Evolutionary conservation across 108 stramenopile species (phyloP).

Genomic region (Cyclotella choctawhatcheeana): DNA sequence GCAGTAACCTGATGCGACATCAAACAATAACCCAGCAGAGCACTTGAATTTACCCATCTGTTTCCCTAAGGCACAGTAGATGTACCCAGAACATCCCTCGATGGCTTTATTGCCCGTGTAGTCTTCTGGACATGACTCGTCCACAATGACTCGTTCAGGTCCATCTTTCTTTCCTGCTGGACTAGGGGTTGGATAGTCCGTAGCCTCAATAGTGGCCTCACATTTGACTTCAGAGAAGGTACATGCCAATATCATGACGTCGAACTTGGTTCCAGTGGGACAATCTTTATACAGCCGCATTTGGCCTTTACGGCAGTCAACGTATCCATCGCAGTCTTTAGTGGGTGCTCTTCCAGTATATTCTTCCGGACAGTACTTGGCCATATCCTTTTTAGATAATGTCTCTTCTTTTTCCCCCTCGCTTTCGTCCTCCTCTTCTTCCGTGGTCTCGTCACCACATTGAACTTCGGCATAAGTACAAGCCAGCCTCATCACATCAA

Average conservation of each 20-base stretch:
- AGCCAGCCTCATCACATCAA: constrained; percentile 21
- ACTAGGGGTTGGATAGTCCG: neutral
- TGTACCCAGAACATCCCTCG: constrained; percentile 10
- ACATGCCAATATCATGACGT: constrained; percentile 16
- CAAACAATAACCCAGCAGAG: constrained; percentile 16
- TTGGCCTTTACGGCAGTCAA: constrained; percentile 19
- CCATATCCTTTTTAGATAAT: neutral
- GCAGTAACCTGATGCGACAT: constrained; percentile 9
- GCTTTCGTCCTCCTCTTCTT: neutral
- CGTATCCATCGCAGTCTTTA: constrained; percentile 9
- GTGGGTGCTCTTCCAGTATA: constrained; percentile 25
- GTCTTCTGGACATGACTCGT: constrained; percentile 1
- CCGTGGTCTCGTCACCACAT: neutral
- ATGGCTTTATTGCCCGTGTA: constrained; percentile 22
- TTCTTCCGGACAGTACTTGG: constrained; percentile 23
- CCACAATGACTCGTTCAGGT: constrained; percentile 17
- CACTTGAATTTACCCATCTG: constrained; percentile 7
- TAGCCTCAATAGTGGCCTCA: neutral
- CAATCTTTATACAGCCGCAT: neutral
- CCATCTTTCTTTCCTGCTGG: neutral
- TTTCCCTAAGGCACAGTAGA: constrained; percentile 20
- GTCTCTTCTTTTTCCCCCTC: neutral
- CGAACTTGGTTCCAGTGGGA: constrained; percentile 12
- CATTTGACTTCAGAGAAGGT: constrained; percentile 6
- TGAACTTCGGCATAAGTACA: constrained; percentile 3